These are phyloP conservation scores for Gorgonomyces haynaldii DNA, from an alignment of 192 early-diverging fungal species.

Conservation along the genomic window DNA sequence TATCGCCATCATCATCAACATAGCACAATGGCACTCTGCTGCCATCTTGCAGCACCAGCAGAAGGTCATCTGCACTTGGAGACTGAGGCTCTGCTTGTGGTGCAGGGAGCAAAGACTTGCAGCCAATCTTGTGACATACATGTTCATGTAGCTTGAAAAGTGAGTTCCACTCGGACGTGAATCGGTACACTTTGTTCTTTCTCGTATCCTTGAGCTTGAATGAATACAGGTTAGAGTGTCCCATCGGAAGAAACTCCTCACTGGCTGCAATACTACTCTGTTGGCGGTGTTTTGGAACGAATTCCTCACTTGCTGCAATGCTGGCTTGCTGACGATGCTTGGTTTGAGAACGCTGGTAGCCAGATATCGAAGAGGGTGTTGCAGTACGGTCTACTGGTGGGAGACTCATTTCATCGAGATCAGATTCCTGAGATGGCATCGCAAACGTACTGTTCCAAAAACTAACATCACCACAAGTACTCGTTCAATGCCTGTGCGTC, in stretches of 20 bases:
- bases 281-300: too few relatives aligned
- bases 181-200: constrained; percentile 26
- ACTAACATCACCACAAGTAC: too few relatives aligned
- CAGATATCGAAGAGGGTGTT: too few relatives aligned
- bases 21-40: constrained; percentile 33
- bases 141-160: constrained; percentile 8
- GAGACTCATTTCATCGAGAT: constrained; percentile 19
- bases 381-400: constrained; percentile 3
- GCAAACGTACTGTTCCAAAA: constrained; percentile 35
- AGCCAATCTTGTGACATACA: constrained; percentile 13
- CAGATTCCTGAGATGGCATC: constrained; percentile 11
- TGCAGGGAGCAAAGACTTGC: neutral
- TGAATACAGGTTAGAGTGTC: constrained; percentile 20
- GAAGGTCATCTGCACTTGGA: neutral
- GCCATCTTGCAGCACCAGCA: neutral
- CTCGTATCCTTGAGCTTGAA: constrained; percentile 34
- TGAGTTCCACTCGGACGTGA: constrained; percentile 15
- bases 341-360: constrained; percentile 1
- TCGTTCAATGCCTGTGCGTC: constrained; percentile 33
- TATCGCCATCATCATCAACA: constrained; percentile 90
- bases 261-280: constrained; percentile 12
- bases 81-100: neutral
- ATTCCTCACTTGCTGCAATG: too few relatives aligned
- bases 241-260: constrained; percentile 15
- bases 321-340: too few relatives aligned